These are phyloP conservation scores for Phytophthora podocarpi DNA, from an alignment of 352 stramenopile species.

Conservation along the genomic window DNA sequence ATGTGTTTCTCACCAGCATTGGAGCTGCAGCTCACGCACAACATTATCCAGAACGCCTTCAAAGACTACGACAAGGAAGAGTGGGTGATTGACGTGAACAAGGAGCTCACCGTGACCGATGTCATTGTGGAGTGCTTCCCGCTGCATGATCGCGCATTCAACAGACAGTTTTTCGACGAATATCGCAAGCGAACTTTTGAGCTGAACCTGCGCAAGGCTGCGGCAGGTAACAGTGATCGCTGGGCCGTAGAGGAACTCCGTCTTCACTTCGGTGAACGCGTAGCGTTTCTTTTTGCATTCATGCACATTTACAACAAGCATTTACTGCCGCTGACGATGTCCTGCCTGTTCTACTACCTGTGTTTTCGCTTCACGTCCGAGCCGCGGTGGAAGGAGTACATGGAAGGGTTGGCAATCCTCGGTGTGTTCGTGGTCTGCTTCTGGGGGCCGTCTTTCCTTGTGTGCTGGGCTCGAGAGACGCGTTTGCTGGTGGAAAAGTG, in stretches of 20 bases:
- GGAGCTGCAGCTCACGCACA: conserved; percentile 88
- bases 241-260: conserved; percentile 88
- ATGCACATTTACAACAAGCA: conserved; percentile 93
- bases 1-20: conserved; percentile 88
- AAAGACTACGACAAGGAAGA: conserved; percentile 89
- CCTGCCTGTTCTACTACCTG: conserved; percentile 80
- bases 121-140: conserved; percentile 84
- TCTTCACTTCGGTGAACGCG: conserved; percentile 87
- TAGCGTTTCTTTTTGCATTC: conserved; percentile 90
- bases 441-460: conserved; percentile 82
- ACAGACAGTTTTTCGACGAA: conserved; percentile 88
- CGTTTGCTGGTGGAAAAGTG: conserved; percentile 88
- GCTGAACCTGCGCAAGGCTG: conserved; percentile 66
- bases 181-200: conserved; percentile 87
- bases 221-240: conserved; percentile 78
- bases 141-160: conserved; percentile 85
- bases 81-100: conserved; percentile 87
- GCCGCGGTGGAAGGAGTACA: conserved; percentile 72
- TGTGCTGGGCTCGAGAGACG: conserved; percentile 89
- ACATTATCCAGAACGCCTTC: conserved; percentile 89
- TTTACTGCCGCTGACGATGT: conserved; percentile 66
- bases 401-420: conserved; percentile 70
- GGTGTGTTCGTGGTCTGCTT: conserved; percentile 79
- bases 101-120: conserved; percentile 78
- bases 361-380: conserved; percentile 65